Evolutionary conservation across 129 eudicot genomes (phyloP), one percentile per base, ranked within the genome.

Genomic region (Flaveria robusta): DNA sequence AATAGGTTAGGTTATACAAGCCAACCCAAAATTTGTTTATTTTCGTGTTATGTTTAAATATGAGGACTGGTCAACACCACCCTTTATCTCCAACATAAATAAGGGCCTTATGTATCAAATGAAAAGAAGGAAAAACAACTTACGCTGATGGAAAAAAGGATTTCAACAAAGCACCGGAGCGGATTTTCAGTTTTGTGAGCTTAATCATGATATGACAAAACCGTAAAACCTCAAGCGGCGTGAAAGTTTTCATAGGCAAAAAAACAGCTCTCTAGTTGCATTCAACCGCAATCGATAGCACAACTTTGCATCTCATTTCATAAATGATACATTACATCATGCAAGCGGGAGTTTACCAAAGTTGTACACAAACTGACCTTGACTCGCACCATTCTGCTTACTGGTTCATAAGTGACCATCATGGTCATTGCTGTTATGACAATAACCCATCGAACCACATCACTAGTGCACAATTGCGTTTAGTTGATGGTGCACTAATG

Each of bases 261-360:
- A 43, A 46, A 43, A 43, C 49, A 43, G 72, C 72, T 64, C 65
- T 75, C 24, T 65, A 19, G 55, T 49, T 64, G 72, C 63, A 64
- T 75, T 60, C 13, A 74, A 52, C 79, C 62, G 37, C 51, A 11
- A 64, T 9, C 56, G n/a, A 31, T 59, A 52, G 73, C 74, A 74
- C 79, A 80, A 74, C 69, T 80, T 66, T 56, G 80, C 59, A 74
- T 80, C 84, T 66, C 79, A 66, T 80, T 70, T 60, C 66, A 74
- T 74, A 74, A 63, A 29, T 26, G 80, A 73, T 74, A 80, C 84
- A 73, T 34, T 29, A 80, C 65, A 66, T 41, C 15, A 74, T 78
- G 52, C 75, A 70, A 70, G 42, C 64, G 7, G 9, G 51, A 39
- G 49, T 79, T 72, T 66, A 31, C 78, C 74, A 72, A 62, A 51